Evolutionary conservation across 2,329 filamentous ascomycete genomes (phyloP), one percentile per base, ranked within the genome.

Genomic region (Didymella segeticola): DNA sequence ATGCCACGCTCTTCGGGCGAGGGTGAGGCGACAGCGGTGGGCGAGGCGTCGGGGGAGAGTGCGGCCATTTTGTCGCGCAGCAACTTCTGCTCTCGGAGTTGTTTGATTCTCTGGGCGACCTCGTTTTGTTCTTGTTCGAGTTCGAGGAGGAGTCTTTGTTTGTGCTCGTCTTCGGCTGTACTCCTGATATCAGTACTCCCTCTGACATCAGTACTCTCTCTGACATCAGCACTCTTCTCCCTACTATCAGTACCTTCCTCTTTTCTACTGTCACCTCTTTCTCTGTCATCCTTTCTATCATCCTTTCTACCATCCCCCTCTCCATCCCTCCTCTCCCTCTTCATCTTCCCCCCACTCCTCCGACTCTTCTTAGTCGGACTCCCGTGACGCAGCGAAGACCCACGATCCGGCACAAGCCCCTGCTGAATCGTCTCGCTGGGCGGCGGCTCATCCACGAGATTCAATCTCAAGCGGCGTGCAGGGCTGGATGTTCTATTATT

Each of bases 61-160:
- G 68, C 67, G 31, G 72, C 69, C 57, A 72, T 63, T 60, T 75
- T 77, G 38, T 84, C 80, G 55, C 83, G 79, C 63, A 79, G 77
- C 69, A 83, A 77, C 59, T 84, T 83, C 57, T 83, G 82, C 60
- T 83, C 79, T 63, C 82, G 82, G 26, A 87, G 68, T 62, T 87
- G 78, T 62, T 80, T 79, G 43, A 87, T 87, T 36, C 82, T 76
- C 49, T 80, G 80, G 29, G 81, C 82, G 6, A 86, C 84, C 33
- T 84, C 78, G 58, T 81, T 83, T 23, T 84, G 82, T 49, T 78
- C 80, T 31, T 67, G 64, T 50, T 72, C 70, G 33, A 74, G 45
- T 41, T 74, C 71, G 38, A 66, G 65, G 14, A 74, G 48, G 23
- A 72, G 64, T 39, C 66, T 69, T 22, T 68, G 67, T 43, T 70